A percentile compares a stretch with the other conserved stretches of the same genome.
Evolutionary conservation across 345 rosid species (phyloP).

Genomic region (Physaria fendleri): DNA sequence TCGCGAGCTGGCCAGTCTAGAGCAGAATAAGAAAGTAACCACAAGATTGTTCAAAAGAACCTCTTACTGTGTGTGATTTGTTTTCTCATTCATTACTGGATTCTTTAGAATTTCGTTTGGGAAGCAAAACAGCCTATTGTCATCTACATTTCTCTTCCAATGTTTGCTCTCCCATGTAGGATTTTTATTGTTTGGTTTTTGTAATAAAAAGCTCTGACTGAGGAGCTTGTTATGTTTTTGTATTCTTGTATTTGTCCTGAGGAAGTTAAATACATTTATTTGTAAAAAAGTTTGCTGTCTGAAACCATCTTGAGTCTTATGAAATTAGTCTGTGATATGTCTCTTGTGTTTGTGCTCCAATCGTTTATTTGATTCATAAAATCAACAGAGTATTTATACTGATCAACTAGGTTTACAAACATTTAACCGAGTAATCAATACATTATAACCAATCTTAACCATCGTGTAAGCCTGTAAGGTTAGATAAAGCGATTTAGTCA

Average conservation of each 20-base stretch:
- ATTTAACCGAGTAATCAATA: too few species aligned
- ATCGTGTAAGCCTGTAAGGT: too few species aligned
- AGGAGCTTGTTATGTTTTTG: conserved; percentile 24
- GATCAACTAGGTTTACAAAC: too few species aligned
- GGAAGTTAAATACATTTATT: conserved; percentile 29
- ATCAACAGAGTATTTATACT: too few species aligned
- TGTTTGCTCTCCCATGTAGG: conserved; percentile 26
- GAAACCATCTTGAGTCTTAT: not conserved
- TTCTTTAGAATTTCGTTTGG: conserved; percentile 22
- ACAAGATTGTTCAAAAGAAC: not conserved
- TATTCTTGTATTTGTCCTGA: conserved; percentile 21
- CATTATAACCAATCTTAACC: too few species aligned
- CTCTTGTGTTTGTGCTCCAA: too few species aligned
- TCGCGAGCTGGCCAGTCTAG: conserved; percentile 38
- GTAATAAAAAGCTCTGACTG: conserved; percentile 27
- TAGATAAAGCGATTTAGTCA: too few species aligned
- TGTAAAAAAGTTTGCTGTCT: conserved; percentile 28
- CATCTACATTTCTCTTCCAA: conserved; percentile 1
- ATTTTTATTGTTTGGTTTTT: conserved; percentile 22
- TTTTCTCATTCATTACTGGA: conserved; percentile 8
- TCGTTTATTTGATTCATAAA: too few species aligned
- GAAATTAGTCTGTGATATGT: not conserved
- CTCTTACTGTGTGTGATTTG: conserved; percentile 19
- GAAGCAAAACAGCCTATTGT: conserved; percentile 1
- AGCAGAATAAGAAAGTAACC: conserved; percentile 26